Evolutionary conservation across 768 basidiomycete species (phyloP), one percentile per base, ranked within the genome.

Genomic region (Tylopilus sp.): DNA sequence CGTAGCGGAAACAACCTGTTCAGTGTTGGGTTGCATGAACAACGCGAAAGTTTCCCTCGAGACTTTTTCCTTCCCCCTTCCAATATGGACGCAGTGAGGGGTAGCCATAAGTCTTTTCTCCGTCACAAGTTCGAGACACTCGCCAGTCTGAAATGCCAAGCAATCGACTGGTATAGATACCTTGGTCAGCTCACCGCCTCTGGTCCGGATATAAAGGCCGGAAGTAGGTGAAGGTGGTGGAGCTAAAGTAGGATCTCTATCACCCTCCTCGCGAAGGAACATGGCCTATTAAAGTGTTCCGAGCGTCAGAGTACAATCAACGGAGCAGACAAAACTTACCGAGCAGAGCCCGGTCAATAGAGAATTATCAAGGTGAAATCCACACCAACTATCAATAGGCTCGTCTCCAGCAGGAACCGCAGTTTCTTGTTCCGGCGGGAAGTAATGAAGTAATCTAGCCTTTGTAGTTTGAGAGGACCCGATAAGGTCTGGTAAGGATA

Each of bases 111-210:
- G 76, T 50, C 78, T 81, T 14, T 85, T 83, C 11, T 78, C 83
- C 2, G 96, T 98, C 22, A 95, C 86, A 22, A 98, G 76, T 68
- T 97, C 86, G 21, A 99, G 81, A 10, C 96, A 92, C 72, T 99
- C 94, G 7, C 97, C 97, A 0, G 94, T 98, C 69, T 99, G 97
- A 71, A 99, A 98, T 4, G 95, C 96, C 47, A 96, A 72, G 63
- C 87, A 91, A 64, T 90, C 82, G 17, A 73, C 63, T 5, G 97
- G 96, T 57, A 99, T 97, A 2, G 83, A 78, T 17, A 96, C 92
- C 68, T 92, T 94, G 14, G 82, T 84, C 25, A 95, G 68, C 22
- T 83, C 74, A 3, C 89, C 86, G 4, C 86, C 86, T 30, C 95
- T 83, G 21, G 89, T 92, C 42, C 85, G 85, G 61, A 99, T 97